Base-by-base conservation (phyloP, 768 basidiomycete species). In the Naematelia encephala region DNA sequence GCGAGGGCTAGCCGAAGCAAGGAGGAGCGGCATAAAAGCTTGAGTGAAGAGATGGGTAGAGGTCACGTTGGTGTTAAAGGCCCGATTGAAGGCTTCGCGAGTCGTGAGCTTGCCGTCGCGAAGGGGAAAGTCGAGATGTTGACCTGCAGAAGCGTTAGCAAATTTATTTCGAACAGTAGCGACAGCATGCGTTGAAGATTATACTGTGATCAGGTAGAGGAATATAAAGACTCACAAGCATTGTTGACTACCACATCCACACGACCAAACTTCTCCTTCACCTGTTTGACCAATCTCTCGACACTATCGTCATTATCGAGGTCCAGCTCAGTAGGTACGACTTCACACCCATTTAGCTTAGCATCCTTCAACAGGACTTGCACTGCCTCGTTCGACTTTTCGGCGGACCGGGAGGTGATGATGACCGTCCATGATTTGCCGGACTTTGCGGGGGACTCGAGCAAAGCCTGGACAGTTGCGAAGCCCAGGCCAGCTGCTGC, bases 401-500 rank as follows among this genome's bases (percentile, higher is more conserved):
- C 21, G 16, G 60, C 42, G 5, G 54, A 27, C 30, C 67, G 64
- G 25, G 58, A 57, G 29, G 54, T 56, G 25, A 65, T 29, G 46
- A 65, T 39, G 49, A 68, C 44, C 2, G 50, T 48, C 34, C 53
- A 59, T 8, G 39, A 0, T n/a, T 51, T 46, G n/a, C n/a, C n/a
- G n/a, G n/a, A n/a, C n/a, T n/a, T n/a, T n/a, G n/a, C n/a, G n/a
- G n/a, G n/a, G n/a, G 54, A 50, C 19, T 56, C 23, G 5, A 69
- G 49, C 10, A 69, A 54, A 11, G 64, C 62, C 30, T 62, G 57
- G 51, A 54, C 57, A 14, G 50, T 64, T 11, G 47, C 66, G 42
- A 47, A 60, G 25, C 66, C 66, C 25, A 70, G 61, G 29, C 66
- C 66, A 4, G 57, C 54, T 51, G 64, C 67, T 10, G 46, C 60